Evolutionary conservation across 2,329 filamentous ascomycete species (phyloP), one percentile per base, ranked within the genome.

Genomic region (Ustilaginoidea virens): DNA sequence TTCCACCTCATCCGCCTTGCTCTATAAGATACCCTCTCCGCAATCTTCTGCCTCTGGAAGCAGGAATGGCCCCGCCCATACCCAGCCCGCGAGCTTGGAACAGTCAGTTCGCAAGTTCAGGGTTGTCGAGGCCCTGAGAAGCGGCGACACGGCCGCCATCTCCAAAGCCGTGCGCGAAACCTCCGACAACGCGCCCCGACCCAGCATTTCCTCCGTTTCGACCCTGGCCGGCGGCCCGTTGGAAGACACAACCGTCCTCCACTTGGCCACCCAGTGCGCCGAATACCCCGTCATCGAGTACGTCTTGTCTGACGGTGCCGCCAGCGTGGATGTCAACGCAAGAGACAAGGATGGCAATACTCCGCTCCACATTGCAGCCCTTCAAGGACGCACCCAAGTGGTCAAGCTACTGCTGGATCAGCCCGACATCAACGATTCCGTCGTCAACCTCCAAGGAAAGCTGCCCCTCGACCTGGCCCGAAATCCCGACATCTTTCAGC

Each of bases 331-430:
- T 46, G 61, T 96, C 50, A 98, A 96, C 52, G 76, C 80, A 23
- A 74, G 80, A 36, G 90, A 98, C 55, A 79, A 80, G 41, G 87
- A 96, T 43, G 90, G 90, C 36, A 98, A 96, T 51, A 93, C 86
- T 1, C 77, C 90, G 14, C 67, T 98, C 29, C 87, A 96, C 51
- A 56, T 96, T 21, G 90, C 90, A 7, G 80, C 87, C 17, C 65
- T 70, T 31, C 75, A 96, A 30, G 87, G 87, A 9, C 73, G 90
- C 25, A 70, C 71, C 0, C 69, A 78, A 3, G 69, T 93, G 6
- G 86, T 98, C 32, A 77, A 78, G 37, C 66, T 93, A 34, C 63
- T 98, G 29, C 65, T 98, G 16, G 81, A 86, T 29, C 78, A 83
- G 40, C 70, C 75, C 25, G 74, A 69, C 25, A 81, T 96, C 55